These are phyloP conservation scores for Amaranthus hypochondriacus DNA, from an alignment of 148 eudicot genomes.

Conservation along the genomic window DNA sequence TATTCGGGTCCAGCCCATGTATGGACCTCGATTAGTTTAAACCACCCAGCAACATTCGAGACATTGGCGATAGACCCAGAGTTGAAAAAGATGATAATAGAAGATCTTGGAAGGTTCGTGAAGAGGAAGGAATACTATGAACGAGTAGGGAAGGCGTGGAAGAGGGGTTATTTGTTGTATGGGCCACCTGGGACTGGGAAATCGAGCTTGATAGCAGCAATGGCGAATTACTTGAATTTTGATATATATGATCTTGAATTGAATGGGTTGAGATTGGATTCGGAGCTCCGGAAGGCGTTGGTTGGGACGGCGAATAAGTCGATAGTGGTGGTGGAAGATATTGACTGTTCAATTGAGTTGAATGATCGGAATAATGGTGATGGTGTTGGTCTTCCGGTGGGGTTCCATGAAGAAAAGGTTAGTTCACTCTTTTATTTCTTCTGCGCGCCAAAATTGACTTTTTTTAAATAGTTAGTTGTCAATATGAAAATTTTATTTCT, in stretches of 20 bases:
- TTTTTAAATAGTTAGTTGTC: too few species aligned
- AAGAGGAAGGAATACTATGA: constrained; percentile 41
- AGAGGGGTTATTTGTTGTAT: constrained; percentile 57
- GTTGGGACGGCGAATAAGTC: constrained; percentile 40
- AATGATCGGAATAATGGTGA: constrained; percentile 17
- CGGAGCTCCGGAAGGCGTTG: constrained; percentile 37
- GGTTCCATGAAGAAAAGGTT: background rate
- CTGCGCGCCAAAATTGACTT: background rate
- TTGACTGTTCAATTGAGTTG: constrained; percentile 44
- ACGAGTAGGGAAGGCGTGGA: constrained; percentile 64
- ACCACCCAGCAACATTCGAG: constrained; percentile 53
- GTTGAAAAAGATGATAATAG: constrained; percentile 28
- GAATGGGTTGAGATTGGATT: constrained; percentile 26
- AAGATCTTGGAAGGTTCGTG: constrained; percentile 43
- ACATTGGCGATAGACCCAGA: constrained; percentile 47
- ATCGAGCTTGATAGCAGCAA: constrained; percentile 58
- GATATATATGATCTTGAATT: constrained; percentile 51
- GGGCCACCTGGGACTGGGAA: constrained; percentile 66
- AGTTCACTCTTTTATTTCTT: background rate
- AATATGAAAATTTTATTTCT: too few species aligned
- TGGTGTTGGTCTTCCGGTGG: background rate
- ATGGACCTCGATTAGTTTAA: constrained; percentile 42
- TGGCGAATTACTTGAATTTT: constrained; percentile 52
- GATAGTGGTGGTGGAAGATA: constrained; percentile 53
- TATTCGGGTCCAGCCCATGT: background rate